phyloP scores from a whole-genome alignment of 495 filamentous ascomycete genomes.

The Aspergillus ellipticus region DNA sequence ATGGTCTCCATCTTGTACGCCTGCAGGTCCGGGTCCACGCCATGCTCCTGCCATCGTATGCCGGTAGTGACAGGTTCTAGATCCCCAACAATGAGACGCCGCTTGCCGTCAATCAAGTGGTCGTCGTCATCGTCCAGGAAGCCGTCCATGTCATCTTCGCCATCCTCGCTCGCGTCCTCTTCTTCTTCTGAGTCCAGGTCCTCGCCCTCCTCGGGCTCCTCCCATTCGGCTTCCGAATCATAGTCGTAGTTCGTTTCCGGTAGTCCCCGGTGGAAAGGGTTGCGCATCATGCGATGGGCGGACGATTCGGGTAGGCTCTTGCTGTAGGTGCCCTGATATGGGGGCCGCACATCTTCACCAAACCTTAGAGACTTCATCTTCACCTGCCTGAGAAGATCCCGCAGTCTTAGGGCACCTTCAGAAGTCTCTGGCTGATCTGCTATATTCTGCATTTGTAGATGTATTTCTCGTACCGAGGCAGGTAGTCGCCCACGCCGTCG shows the following conservation, averaged over 20 bases:
- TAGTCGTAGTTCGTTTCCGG: slow-evolving; percentile 86
- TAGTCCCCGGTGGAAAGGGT: slow-evolving; percentile 59
- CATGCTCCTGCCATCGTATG: slow-evolving; percentile 72
- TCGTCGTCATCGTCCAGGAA: slow-evolving; percentile 54
- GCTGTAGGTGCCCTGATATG: slow-evolving; percentile 84
- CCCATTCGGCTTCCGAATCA: slow-evolving; percentile 96
- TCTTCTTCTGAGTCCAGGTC: slow-evolving; percentile 75
- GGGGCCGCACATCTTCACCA: slow-evolving; percentile 80
- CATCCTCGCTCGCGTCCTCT: slow-evolving; percentile 56
- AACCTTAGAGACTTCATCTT: slow-evolving; percentile 79
- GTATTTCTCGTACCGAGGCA: slow-evolving; percentile 62
- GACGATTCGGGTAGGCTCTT: slow-evolving; percentile 44
- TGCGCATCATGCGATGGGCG: slow-evolving; percentile 60
- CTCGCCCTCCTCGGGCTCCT: slow-evolving; percentile 76
- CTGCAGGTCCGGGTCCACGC: slow-evolving; percentile 39
- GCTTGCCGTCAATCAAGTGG: slow-evolving; percentile 35
- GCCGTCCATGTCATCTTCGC: slow-evolving; percentile 52
- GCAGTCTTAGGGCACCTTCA: slow-evolving; percentile 30
- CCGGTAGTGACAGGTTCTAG: slow-evolving; percentile 74
- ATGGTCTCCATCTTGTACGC: slow-evolving; percentile 71
- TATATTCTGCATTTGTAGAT: slow-evolving; percentile 50
- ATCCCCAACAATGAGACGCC: slow-evolving; percentile 57
- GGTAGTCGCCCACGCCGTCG: slow-evolving; percentile 48
- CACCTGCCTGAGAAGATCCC: slow-evolving; percentile 56
- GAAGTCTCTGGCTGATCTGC: slow-evolving; percentile 13